These are phyloP conservation scores for Vigna nakashimae DNA, from an alignment of 306 rosid species.

Conservation along the genomic window DNA sequence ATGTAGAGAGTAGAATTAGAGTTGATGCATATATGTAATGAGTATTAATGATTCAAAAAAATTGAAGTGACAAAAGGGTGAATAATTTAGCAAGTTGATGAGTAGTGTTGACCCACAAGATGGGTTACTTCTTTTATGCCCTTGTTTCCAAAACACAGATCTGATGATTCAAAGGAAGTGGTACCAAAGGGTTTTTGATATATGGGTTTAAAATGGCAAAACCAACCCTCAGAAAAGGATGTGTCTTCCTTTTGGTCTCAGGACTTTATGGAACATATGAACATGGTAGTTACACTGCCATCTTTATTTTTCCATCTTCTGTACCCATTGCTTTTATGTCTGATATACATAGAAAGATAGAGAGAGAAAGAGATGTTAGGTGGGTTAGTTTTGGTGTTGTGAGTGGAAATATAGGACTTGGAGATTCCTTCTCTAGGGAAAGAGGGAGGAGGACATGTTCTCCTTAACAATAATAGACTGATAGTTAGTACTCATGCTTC, in stretches of 20 bases:
- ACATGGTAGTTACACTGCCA: slow-evolving; percentile 71
- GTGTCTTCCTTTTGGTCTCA: slow-evolving; percentile 57
- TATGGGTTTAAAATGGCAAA: slow-evolving; percentile 61
- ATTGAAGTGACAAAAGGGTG: slow-evolving; percentile 37
- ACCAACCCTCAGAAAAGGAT: slow-evolving; percentile 65
- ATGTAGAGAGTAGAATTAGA: slow-evolving; percentile 2
- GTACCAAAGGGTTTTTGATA: slow-evolving; percentile 55
- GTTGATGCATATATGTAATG: slow-evolving; percentile 43
- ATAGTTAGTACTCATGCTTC: slow-evolving; percentile 55
- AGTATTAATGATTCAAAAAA: slow-evolving; percentile 43
- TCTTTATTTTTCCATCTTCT: slow-evolving; percentile 62
- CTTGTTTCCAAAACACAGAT: slow-evolving; percentile 44
- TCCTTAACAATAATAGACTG: slow-evolving; percentile 61
- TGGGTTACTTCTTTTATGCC: slow-evolving; percentile 52
- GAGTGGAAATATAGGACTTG: slow-evolving; percentile 45
- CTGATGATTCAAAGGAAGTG: slow-evolving; percentile 54
- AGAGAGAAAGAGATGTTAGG: slow-evolving; percentile 45
- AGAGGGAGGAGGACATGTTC: slow-evolving; percentile 47
- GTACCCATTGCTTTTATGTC: slow-evolving; percentile 60
- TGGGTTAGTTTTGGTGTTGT: slow-evolving; percentile 50
- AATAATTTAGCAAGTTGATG: slow-evolving; percentile 52
- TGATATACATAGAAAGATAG: slow-evolving; percentile 39
- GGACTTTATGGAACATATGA: slow-evolving; percentile 60
- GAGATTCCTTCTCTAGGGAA: slow-evolving; percentile 61
- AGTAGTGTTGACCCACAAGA: slow-evolving; percentile 56